Conservation (phyloP, 202 grass and related monocot species). For the Schoenoplectus triqueter region DNA sequence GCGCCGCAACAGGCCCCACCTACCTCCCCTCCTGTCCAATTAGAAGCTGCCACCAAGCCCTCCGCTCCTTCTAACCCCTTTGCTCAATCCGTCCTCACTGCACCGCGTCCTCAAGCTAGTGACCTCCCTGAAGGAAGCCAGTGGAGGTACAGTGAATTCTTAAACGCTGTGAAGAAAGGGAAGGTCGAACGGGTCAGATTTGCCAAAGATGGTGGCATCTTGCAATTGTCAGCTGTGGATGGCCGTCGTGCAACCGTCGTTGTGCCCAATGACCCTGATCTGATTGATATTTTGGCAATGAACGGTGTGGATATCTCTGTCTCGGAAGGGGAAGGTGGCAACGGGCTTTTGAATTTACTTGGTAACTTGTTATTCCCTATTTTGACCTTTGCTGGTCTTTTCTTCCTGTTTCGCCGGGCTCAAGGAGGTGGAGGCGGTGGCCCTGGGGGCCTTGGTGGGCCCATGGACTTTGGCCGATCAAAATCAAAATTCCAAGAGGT, state of each 20-base stretch:
- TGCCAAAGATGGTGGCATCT: slow-evolving; percentile 74
- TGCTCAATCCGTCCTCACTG: slow-evolving; percentile 59
- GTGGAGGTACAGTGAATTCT: slow-evolving; percentile 97
- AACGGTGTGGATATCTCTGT: slow-evolving; percentile 97
- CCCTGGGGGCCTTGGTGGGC: slow-evolving; percentile 76
- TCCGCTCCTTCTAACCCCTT: slow-evolving; percentile 62
- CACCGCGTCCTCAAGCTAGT: slow-evolving; percentile 56
- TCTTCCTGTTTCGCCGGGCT: slow-evolving; percentile 91
- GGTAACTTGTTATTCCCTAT: slow-evolving; percentile 94
- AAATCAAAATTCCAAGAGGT: slow-evolving; percentile 99
- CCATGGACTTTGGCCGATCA: slow-evolving; percentile 94
- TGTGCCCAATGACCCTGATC: slow-evolving; percentile 90
- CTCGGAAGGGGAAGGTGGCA: slow-evolving; percentile 71
- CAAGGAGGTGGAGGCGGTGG: slow-evolving; percentile 75
- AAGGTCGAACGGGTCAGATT: slow-evolving; percentile 96
- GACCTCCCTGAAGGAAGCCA: slow-evolving; percentile 85
- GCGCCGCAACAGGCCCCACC: not conserved
- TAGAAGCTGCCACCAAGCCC: slow-evolving; percentile 54
- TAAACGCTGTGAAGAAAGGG: slow-evolving; percentile 81
- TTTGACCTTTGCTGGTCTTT: slow-evolving; percentile 83
- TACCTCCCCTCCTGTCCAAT: slow-evolving; percentile 34
- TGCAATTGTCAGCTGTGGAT: slow-evolving; percentile 84
- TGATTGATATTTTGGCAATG: slow-evolving; percentile 93
- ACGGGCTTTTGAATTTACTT: slow-evolving; percentile 68
- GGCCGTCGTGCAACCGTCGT: slow-evolving; percentile 79